These are phyloP conservation scores for Russula virescens DNA, from an alignment of 768 basidiomycete genomes.

Conservation along the genomic window DNA sequence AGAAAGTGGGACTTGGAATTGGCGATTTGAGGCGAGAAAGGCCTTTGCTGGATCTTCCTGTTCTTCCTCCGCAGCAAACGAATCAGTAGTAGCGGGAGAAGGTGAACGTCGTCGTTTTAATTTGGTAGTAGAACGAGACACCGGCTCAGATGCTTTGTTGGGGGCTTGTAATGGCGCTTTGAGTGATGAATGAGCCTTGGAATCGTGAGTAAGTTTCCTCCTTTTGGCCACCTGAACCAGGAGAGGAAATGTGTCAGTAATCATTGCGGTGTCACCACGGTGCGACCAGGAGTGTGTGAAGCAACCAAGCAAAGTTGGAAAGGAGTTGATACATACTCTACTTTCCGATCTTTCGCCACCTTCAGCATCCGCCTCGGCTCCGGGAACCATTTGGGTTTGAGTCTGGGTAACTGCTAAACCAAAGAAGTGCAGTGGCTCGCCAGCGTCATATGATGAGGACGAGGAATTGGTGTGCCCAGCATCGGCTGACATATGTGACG, in stretches of 20 bases:
- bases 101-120: constrained; percentile 16
- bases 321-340: constrained; percentile 5
- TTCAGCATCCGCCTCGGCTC: background rate
- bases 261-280: too few relatives aligned
- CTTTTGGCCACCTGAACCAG: constrained; percentile 6
- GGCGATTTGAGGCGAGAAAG: constrained; percentile 20
- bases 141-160: background rate
- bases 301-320: background rate
- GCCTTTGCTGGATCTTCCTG: constrained; percentile 21
- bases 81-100: constrained; percentile 8
- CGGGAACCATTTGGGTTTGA: constrained; percentile 40
- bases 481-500: constrained; percentile 22
- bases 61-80: constrained; percentile 12
- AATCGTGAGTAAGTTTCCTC: constrained; percentile 3
- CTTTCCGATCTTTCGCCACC: background rate
- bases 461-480: constrained; percentile 20
- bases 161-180: background rate
- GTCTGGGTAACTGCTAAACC: constrained; percentile 52
- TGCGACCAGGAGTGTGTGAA: background rate
- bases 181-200: background rate
- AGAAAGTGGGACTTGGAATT: constrained; percentile 49
- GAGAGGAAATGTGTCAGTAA: background rate
- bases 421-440: constrained; percentile 51
- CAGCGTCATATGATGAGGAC: constrained; percentile 27
- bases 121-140: constrained; percentile 6